Conservation (phyloP, 768 basidiomycete species). For the Fomitopsis serialis region DNA sequence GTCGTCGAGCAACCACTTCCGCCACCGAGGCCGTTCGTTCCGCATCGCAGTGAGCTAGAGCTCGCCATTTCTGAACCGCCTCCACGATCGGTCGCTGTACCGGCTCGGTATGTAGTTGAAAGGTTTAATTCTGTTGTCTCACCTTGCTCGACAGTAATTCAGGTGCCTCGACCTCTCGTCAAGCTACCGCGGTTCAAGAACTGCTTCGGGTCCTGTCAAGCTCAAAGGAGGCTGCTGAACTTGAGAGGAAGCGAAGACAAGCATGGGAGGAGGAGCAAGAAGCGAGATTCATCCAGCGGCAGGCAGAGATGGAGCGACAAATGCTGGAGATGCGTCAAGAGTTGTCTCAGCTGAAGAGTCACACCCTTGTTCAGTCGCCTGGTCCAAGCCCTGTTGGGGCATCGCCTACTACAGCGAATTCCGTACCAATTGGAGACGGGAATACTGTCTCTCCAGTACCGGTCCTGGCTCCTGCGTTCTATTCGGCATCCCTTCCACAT, state of each 20-base stretch:
- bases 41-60: constrained; percentile 63
- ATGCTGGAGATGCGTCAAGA: constrained; percentile 52
- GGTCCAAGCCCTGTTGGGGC: background rate
- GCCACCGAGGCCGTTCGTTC: constrained; percentile 33
- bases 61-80: constrained; percentile 46
- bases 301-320: constrained; percentile 55
- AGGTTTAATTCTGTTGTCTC: background rate
- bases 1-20: constrained; percentile 8
- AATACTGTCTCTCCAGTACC: background rate
- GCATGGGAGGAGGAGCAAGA: constrained; percentile 74
- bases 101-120: constrained; percentile 4
- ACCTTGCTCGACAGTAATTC: background rate
- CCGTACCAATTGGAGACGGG: too few relatives aligned
- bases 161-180: background rate
- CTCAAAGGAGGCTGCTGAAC: constrained; percentile 55
- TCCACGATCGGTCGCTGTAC: constrained; percentile 19
- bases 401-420: constrained; percentile 4
- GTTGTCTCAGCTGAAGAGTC: constrained; percentile 39
- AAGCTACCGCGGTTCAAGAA: constrained; percentile 49
- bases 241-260: constrained; percentile 50
- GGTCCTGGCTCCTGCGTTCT: background rate
- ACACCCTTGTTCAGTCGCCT: constrained; percentile 22
- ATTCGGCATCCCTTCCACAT: constrained; percentile 9
- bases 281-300: constrained; percentile 44
- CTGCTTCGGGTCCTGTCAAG: constrained; percentile 53